A percentile compares a stretch with the other conserved stretches of the same genome.
Conservation (phyloP, 2,329 filamentous ascomycete genomes). For the Phaeosphaeria sp. region DNA sequence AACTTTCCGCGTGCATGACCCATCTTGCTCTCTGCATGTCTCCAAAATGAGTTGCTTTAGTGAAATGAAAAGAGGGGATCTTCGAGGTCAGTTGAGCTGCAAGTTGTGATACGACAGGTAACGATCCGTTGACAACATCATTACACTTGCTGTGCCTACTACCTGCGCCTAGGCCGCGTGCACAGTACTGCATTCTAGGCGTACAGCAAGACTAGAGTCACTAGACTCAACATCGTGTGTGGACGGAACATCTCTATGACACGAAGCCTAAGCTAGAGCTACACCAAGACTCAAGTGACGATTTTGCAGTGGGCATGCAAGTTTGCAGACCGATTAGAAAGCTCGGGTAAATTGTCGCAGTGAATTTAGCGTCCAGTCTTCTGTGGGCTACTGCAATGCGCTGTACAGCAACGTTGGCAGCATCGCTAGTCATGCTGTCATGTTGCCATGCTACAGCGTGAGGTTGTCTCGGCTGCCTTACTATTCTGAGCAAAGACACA, state of each 20-base stretch:
- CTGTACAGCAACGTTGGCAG: background rate
- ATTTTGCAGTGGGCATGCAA: background rate
- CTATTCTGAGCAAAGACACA: background rate
- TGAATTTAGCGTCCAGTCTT: background rate
- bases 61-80: background rate
- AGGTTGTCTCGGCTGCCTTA: background rate
- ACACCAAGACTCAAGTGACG: background rate
- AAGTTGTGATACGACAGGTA: background rate
- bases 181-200: background rate
- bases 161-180: background rate
- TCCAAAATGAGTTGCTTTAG: background rate
- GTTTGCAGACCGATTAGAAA: background rate
- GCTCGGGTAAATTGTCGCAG: background rate
- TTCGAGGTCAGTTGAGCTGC: background rate
- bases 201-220: background rate
- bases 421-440: background rate
- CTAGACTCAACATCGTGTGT: background rate
- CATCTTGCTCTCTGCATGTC: background rate
- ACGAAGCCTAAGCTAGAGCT: background rate
- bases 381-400: background rate
- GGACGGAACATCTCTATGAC: background rate
- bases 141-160: background rate
- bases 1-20: background rate
- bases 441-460: background rate
- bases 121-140: background rate